Evolutionary conservation across 805 yeast genomes (phyloP).

Genomic region (Candida stauntonica): DNA sequence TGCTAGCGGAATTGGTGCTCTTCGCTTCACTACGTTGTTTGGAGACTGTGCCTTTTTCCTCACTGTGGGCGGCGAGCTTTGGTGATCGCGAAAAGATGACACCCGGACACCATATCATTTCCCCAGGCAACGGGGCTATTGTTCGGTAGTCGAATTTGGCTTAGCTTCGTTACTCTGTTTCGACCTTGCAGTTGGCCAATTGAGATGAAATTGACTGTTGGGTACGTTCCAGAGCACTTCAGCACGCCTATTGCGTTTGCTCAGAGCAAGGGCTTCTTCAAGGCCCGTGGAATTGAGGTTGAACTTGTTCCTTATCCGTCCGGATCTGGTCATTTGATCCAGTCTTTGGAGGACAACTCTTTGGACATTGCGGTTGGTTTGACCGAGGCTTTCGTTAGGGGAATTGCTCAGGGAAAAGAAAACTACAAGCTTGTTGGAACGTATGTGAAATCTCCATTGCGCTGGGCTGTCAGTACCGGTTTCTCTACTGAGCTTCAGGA

Average conservation of each 20-base stretch:
- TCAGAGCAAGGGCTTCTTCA: conserved; percentile 50
- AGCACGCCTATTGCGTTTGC: conserved; percentile 84
- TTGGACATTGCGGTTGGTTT: conserved; percentile 83
- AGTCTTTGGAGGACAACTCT: conserved; percentile 55
- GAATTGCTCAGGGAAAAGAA: conserved; percentile 50
- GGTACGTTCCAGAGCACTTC: conserved; percentile 89
- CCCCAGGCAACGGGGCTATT: too few relatives aligned
- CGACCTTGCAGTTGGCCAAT: too few relatives aligned
- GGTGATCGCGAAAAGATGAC: too few relatives aligned
- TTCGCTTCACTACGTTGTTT: not conserved
- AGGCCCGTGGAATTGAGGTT: conserved; percentile 44
- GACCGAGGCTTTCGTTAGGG: conserved; percentile 88
- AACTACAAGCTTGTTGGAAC: conserved; percentile 70
- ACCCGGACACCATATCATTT: conserved; percentile 15
- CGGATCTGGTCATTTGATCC: conserved; percentile 86
- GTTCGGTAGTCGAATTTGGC: too few relatives aligned
- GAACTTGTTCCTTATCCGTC: conserved; percentile 70
- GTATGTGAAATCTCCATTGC: conserved; percentile 79
- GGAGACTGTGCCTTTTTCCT: not conserved
- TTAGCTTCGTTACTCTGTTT: too few relatives aligned
- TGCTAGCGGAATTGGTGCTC: too few relatives aligned
- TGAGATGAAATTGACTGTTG: conserved; percentile 48
- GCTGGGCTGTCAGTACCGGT: conserved; percentile 91
- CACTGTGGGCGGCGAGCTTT: not conserved
- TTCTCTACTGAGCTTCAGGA: conserved; percentile 50